Conservation (phyloP, 306 rosid species). For the Vigna reflexopilosa region DNA sequence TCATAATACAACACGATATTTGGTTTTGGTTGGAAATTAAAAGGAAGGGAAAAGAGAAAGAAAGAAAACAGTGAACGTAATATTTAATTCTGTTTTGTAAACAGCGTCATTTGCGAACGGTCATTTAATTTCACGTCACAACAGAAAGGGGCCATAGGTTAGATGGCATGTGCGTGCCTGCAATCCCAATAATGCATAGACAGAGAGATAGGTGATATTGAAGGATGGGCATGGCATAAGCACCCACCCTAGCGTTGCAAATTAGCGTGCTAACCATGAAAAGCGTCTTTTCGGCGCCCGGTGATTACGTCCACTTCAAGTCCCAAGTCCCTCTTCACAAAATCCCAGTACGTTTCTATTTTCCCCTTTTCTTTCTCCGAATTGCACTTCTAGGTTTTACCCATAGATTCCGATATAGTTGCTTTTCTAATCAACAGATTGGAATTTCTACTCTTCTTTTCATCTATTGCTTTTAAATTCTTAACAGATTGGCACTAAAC, state of each 20-base stretch:
- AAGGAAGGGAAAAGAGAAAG: background rate
- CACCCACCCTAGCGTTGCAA: background rate
- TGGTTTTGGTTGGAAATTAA: background rate
- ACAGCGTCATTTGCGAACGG: background rate
- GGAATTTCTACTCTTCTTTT: constrained; percentile 6
- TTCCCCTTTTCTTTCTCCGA: background rate
- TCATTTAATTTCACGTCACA: background rate
- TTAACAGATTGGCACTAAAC: constrained; percentile 89
- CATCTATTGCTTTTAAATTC: background rate
- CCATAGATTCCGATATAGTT: background rate
- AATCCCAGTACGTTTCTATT: constrained; percentile 74
- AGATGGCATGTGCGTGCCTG: constrained; percentile 24
- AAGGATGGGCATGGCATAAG: constrained; percentile 7
- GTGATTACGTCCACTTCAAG: constrained; percentile 96
- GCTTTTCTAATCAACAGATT: background rate
- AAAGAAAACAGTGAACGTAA: background rate
- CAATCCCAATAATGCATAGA: constrained; percentile 35
- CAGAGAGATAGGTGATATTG: constrained; percentile 21
- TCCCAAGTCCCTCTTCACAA: constrained; percentile 98
- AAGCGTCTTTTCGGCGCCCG: constrained; percentile 98
- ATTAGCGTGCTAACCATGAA: constrained; percentile 62
- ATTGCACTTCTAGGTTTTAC: constrained; percentile 34
- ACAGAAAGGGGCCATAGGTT: background rate
- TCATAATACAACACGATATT: background rate
- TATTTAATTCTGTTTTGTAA: background rate